phyloP scores from a whole-genome alignment of 2,329 filamentous ascomycete genomes.

The Achaetomium macrosporum region DNA sequence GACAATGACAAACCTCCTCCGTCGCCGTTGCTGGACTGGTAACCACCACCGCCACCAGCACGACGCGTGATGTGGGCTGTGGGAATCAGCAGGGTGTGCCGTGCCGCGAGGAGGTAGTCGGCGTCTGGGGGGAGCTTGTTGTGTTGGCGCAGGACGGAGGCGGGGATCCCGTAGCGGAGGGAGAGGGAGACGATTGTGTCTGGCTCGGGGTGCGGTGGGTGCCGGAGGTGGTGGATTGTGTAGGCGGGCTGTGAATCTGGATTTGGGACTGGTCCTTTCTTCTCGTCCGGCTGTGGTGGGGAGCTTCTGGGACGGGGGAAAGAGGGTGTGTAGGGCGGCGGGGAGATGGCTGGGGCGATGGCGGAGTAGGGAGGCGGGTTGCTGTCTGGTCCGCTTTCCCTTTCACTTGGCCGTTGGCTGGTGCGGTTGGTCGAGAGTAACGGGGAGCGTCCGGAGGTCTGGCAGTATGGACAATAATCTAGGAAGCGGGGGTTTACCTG shows the following conservation, averaged over 20 bases:
- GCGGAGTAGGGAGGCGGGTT: neutral
- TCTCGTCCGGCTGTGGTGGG: constrained; percentile 31
- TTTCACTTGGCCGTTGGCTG: neutral
- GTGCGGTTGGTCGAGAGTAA: neutral
- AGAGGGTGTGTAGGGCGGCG: constrained; percentile 33
- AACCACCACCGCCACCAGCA: too few species aligned
- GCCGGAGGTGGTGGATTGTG: constrained; percentile 62
- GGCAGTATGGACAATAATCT: constrained; percentile 67
- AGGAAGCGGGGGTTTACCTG: constrained; percentile 63
- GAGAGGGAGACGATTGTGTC: constrained; percentile 65
- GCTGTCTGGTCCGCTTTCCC: neutral
- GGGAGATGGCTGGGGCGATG: constrained; percentile 28
- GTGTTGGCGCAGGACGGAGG: constrained; percentile 52
- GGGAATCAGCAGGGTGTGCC: constrained; percentile 66
- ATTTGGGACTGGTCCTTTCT: neutral
- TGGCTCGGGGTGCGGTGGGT: constrained; percentile 46
- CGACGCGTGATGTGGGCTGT: constrained; percentile 51
- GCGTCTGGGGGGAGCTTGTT: constrained; percentile 59
- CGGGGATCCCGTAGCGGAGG: constrained; percentile 64
- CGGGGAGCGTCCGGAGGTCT: constrained; percentile 43
- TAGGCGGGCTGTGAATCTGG: constrained; percentile 42
- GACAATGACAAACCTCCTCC: constrained; percentile 40
- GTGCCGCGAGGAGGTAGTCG: constrained; percentile 64
- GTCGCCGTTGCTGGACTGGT: neutral
- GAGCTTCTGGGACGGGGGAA: constrained; percentile 26